Percentiles rank a stretch among this genome's conserved stretches.
Evolutionary conservation across 345 rosid species (phyloP).

Genomic region (Arabidopsis arenosa): DNA sequence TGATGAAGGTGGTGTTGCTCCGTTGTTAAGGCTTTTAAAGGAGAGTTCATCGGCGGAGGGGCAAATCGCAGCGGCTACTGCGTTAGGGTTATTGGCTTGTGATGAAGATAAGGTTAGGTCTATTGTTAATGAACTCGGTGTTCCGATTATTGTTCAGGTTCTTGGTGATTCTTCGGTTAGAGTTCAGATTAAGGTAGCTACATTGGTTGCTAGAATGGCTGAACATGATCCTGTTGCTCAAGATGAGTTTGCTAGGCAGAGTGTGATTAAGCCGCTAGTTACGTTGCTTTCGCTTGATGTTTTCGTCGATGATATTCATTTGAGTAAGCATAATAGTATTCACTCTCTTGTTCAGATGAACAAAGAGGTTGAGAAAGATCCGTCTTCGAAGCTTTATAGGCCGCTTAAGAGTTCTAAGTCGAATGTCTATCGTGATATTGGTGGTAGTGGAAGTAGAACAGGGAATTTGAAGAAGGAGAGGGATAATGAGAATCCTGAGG

Average conservation of each 20-base stretch:
- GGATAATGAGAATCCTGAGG: constrained; percentile 72
- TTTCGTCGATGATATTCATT: constrained; percentile 55
- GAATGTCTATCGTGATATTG: constrained; percentile 48
- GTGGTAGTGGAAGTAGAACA: constrained; percentile 46
- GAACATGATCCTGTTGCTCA: constrained; percentile 64
- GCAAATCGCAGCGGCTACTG: constrained; percentile 66
- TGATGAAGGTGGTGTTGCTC: constrained; percentile 83
- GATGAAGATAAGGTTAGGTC: constrained; percentile 66
- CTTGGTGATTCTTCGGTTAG: constrained; percentile 70
- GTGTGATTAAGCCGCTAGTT: constrained; percentile 81
- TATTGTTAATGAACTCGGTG: constrained; percentile 61
- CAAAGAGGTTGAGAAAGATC: constrained; percentile 55
- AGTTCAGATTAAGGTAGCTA: constrained; percentile 69
- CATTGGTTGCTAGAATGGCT: constrained; percentile 83
- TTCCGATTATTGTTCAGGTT: constrained; percentile 67
- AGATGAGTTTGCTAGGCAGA: constrained; percentile 84
- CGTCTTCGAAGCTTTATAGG: constrained; percentile 38
- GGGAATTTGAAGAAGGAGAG: constrained; percentile 64
- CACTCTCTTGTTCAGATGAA: constrained; percentile 79
- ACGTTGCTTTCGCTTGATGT: constrained; percentile 73
- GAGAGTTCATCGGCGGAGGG: constrained; percentile 66
- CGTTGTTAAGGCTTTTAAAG: constrained; percentile 68
- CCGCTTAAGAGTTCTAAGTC: constrained; percentile 54
- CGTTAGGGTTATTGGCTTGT: constrained; percentile 57
- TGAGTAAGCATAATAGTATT: constrained; percentile 70